These are phyloP conservation scores for Neonothopanus nambi DNA, from an alignment of 1,284 basidiomycete species.

Conservation along the genomic window DNA sequence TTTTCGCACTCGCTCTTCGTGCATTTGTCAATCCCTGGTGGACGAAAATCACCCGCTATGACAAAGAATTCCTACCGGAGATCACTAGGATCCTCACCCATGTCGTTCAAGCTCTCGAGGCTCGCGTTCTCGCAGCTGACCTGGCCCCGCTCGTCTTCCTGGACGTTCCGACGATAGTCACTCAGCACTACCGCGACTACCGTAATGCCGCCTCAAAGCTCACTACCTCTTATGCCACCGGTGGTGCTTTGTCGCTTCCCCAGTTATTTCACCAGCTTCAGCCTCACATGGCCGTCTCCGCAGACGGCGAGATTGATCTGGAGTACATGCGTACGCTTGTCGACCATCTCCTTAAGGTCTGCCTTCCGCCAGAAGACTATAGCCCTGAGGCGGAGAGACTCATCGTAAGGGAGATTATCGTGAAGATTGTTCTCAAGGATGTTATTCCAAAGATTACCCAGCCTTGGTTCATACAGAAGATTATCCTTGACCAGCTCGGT, in stretches of 20 bases:
- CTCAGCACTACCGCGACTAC: slow-evolving; percentile 76
- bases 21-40: slow-evolving; percentile 83
- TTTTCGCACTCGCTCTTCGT: slow-evolving; percentile 73
- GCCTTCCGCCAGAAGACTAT: slow-evolving; percentile 71
- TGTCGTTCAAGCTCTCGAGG: slow-evolving; percentile 61
- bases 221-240: slow-evolving; percentile 65
- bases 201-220: slow-evolving; percentile 62
- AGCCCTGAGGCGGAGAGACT: slow-evolving; percentile 69
- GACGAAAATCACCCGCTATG: slow-evolving; percentile 76
- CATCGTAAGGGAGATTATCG: slow-evolving; percentile 75
- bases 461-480: slow-evolving; percentile 79
- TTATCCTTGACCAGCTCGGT: slow-evolving; percentile 62
- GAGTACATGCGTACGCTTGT: slow-evolving; percentile 77
- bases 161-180: slow-evolving; percentile 62
- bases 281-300: slow-evolving; percentile 72
- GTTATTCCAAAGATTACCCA: slow-evolving; percentile 70
- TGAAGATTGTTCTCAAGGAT: slow-evolving; percentile 68
- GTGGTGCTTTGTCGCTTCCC: slow-evolving; percentile 58
- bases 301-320: slow-evolving; percentile 64
- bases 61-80: slow-evolving; percentile 78
- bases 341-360: slow-evolving; percentile 66
- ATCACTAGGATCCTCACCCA: slow-evolving; percentile 59
- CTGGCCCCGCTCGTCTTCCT: slow-evolving; percentile 57
- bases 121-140: slow-evolving; percentile 55
- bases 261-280: slow-evolving; percentile 76